Base-by-base conservation (phyloP, 1,284 basidiomycete species). In the Taiwanofungus camphoratus region DNA sequence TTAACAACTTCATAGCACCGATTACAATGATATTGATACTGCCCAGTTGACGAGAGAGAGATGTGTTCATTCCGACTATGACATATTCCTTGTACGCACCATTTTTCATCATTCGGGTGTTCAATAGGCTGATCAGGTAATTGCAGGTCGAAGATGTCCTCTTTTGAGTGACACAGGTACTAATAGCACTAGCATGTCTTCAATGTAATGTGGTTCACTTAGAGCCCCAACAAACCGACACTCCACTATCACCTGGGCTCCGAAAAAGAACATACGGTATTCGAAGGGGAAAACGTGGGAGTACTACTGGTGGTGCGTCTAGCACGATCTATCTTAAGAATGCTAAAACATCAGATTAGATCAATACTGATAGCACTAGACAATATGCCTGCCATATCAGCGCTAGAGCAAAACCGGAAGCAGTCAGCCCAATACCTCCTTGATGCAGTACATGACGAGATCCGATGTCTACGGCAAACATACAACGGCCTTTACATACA, bases 281-380 rank as follows among this genome's bases (percentile, higher is more conserved):
- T 58, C 44, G 60, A 68, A 38, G 62, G 54, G 0, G 59, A 67
- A 48, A 39, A 51, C 0, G 51, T 61, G 0, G 63, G 60, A 3
- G 40, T 58, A 1, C 40, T 56, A 0, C 43, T 51, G 1, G 49
- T 32, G 2, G 18, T 44, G 8, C 33, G 49, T 15, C 45, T 53
- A 3, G 34, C 51, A 2, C 29, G 16, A 1, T 16, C 9, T 15
- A 42, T 35, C n/a, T 15, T 12, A n/a, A n/a, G n/a, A n/a, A n/a
- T n/a, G n/a, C n/a, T n/a, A n/a, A n/a, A n/a, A n/a, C n/a, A n/a
- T 18, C 16, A 13, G 19, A 27, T 37, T 0, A 6, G 26, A 5
- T 6, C 16, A 5, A 43, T 43, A 0, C 51, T 47, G 0, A 44
- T 46, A 15, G 48, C 37, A 1, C 48, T 47, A 2, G 52, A 53